Conservation (phyloP, 306 rosid genomes). For the Sicyos edulis region DNA sequence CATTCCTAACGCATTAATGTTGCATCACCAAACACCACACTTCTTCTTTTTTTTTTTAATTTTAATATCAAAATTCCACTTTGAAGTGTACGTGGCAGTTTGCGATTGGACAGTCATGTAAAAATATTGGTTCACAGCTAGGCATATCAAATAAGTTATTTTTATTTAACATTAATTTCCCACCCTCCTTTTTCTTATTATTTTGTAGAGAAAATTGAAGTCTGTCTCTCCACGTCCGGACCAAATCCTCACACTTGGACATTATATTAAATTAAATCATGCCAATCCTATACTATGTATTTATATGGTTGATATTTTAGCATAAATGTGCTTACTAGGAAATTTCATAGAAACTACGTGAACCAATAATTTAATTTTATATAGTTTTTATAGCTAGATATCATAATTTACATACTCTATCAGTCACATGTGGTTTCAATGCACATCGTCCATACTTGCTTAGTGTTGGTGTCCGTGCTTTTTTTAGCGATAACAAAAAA, state of each 20-base stretch:
- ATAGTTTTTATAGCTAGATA: no score
- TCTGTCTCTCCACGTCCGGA: not conserved
- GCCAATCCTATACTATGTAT: not conserved
- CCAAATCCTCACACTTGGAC: not conserved
- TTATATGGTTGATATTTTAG: not conserved
- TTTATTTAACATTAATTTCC: not conserved
- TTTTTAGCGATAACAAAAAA: no score
- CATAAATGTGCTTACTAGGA: not conserved
- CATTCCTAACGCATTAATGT: conserved; percentile 11
- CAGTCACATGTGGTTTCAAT: not conserved
- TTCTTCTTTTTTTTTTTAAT: not conserved
- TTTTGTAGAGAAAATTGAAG: not conserved
- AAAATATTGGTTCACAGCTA: conserved; percentile 5
- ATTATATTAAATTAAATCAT: not conserved
- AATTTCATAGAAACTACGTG: not conserved
- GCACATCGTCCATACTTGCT: not conserved
- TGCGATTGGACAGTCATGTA: not conserved
- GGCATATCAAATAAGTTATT: not conserved
- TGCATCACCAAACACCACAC: conserved; percentile 13
- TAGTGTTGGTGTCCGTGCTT: no score
- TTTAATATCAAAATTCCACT: conserved; percentile 1
- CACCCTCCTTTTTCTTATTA: not conserved
- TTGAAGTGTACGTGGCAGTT: not conserved
- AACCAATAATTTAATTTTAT: not conserved
- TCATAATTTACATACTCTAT: not conserved